Evolutionary conservation across 108 stramenopile genomes (phyloP).

Genomic region (Cyclostephanos invisitatus): DNA sequence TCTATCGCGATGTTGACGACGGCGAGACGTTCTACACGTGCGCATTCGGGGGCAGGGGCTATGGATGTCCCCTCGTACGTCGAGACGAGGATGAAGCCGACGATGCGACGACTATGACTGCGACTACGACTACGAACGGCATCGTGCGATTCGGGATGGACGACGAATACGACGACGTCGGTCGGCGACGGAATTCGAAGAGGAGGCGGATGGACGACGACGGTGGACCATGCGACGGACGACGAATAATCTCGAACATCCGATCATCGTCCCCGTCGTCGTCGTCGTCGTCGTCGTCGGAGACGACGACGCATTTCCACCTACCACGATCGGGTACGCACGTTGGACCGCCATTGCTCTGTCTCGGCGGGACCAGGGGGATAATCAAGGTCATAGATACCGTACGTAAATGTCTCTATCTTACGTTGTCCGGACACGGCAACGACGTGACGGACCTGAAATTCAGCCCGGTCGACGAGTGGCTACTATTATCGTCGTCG

Average conservation of each 20-base stretch:
- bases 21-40: conserved; percentile 66
- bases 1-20: conserved; percentile 59
- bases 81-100: too few relatives aligned
- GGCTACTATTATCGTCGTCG: conserved; percentile 70
- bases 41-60: conserved; percentile 67
- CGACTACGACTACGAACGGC: conserved; percentile 14
- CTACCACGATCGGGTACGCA: conserved; percentile 20
- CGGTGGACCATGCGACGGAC: background rate
- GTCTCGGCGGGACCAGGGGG: conserved; percentile 59
- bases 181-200: background rate
- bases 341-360: conserved; percentile 66
- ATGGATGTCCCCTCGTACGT: conserved; percentile 35
- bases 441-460: conserved; percentile 70
- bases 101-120: background rate
- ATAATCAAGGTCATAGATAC: conserved; percentile 76
- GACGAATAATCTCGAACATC: too few relatives aligned
- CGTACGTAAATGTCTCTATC: conserved; percentile 31
- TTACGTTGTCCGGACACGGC: conserved; percentile 67
- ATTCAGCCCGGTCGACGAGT: conserved; percentile 61
- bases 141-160: conserved; percentile 10
- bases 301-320: conserved; percentile 2
- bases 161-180: background rate
- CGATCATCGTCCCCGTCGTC: background rate
- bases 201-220: background rate
- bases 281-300: background rate